Percentiles rank a stretch among this genome's conserved stretches.
Conservation (phyloP, 495 filamentous ascomycete species). For the Chaetomium fimeti region DNA sequence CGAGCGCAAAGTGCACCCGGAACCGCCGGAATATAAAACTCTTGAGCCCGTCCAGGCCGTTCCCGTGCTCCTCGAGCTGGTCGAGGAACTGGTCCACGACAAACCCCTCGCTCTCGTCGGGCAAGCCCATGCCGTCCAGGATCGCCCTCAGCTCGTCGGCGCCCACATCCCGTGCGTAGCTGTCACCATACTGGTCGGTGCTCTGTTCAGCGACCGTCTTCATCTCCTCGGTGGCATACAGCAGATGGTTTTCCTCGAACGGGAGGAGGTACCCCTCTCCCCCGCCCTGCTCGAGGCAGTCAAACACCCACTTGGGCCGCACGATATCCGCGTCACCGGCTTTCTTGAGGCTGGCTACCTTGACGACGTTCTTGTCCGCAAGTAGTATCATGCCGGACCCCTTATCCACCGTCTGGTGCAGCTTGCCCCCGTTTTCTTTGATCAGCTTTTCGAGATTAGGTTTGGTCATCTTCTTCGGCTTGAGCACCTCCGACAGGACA, state of each 20-base stretch:
- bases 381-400: conserved; percentile 63
- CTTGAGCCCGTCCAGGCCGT: conserved; percentile 48
- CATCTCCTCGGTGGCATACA: conserved; percentile 41
- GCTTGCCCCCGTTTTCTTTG: conserved; percentile 81
- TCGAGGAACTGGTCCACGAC: conserved; percentile 45
- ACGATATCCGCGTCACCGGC: conserved; percentile 66
- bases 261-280: conserved; percentile 55
- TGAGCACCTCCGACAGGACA: conserved; percentile 48
- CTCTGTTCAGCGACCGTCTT: conserved; percentile 42
- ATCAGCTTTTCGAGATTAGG: conserved; percentile 79
- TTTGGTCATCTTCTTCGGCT: conserved; percentile 66
- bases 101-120: conserved; percentile 27
- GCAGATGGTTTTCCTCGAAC: conserved; percentile 54
- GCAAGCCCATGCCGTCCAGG: conserved; percentile 46
- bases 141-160: conserved; percentile 63
- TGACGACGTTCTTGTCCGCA: conserved; percentile 81
- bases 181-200: conserved; percentile 77
- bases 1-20: conserved; percentile 52
- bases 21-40: conserved; percentile 69
- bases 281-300: conserved; percentile 67
- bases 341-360: conserved; percentile 79
- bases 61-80: conserved; percentile 58
- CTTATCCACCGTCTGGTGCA: conserved; percentile 70
- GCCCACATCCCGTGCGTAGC: conserved; percentile 71
- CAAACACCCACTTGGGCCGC: conserved; percentile 78